phyloP scores from a whole-genome alignment of 805 yeast species.

The Pichia occidentalis region DNA sequence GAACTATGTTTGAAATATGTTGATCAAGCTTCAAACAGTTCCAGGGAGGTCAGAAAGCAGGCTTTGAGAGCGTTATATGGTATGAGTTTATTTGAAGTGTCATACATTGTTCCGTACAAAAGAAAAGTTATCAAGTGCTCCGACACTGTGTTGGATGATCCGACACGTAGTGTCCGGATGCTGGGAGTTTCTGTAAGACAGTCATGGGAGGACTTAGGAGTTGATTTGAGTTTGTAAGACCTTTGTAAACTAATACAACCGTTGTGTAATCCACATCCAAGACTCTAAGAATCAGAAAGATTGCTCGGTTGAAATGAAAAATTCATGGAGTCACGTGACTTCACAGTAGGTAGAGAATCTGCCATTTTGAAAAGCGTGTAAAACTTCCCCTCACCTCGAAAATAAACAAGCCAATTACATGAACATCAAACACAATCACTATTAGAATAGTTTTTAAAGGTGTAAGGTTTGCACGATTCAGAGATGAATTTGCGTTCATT shows the following conservation, averaged over 20 bases:
- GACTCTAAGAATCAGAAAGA: too few species aligned
- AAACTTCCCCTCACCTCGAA: constrained; percentile 6
- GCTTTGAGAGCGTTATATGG: constrained; percentile 48
- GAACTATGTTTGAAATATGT: constrained; percentile 1
- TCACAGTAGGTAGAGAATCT: neutral
- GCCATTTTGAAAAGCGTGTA: neutral
- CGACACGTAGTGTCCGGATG: constrained; percentile 66
- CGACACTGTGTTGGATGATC: constrained; percentile 58
- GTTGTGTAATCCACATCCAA: too few species aligned
- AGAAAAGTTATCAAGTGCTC: constrained; percentile 41
- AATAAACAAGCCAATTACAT: too few species aligned
- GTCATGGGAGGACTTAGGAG: constrained; percentile 49
- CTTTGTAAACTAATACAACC: too few species aligned
- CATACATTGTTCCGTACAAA: constrained; percentile 47
- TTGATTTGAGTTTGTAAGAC: constrained; percentile 4
- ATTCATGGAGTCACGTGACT: too few species aligned
- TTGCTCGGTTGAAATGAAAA: too few species aligned
- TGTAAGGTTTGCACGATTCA: too few species aligned
- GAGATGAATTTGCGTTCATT: too few species aligned
- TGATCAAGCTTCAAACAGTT: neutral
- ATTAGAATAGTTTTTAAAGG: too few species aligned
- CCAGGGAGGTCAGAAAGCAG: constrained; percentile 3
- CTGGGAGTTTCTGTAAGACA: constrained; percentile 78
- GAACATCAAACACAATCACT: too few species aligned
- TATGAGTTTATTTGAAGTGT: constrained; percentile 39